These are phyloP conservation scores for Claviceps purpurea DNA, from an alignment of 2,329 filamentous ascomycete genomes.

Conservation along the genomic window DNA sequence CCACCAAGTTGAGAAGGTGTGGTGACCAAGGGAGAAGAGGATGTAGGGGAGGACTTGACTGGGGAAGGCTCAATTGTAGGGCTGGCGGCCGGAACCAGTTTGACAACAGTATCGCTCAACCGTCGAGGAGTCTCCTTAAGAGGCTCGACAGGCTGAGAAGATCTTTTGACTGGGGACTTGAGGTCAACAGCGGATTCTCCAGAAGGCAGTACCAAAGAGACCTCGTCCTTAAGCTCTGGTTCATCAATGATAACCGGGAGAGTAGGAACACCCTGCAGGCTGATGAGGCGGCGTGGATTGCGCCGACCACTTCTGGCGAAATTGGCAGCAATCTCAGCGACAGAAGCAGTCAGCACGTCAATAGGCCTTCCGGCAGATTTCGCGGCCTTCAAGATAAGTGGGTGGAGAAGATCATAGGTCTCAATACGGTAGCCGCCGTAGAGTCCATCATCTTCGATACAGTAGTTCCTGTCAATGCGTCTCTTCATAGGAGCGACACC, in stretches of 20 bases:
- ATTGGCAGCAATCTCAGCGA: conserved; percentile 12
- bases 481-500: conserved; percentile 18
- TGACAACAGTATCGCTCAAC: conserved; percentile 17
- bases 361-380: conserved; percentile 11
- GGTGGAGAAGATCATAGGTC: conserved; percentile 14
- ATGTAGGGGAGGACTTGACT: conserved; percentile 15
- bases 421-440: conserved; percentile 15
- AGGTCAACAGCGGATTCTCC: conserved; percentile 7
- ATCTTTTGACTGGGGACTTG: conserved; percentile 20
- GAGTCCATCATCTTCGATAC: conserved; percentile 6
- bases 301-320: conserved; percentile 6
- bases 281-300: conserved; percentile 1
- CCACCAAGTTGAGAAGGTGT: background rate
- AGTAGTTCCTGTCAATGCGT: conserved; percentile 8
- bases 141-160: conserved; percentile 14
- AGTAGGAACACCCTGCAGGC: conserved; percentile 11
- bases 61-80: conserved; percentile 17
- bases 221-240: conserved; percentile 16
- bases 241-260: conserved; percentile 16
- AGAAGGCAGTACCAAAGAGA: conserved; percentile 11
- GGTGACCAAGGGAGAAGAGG: conserved; percentile 14
- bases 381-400: conserved; percentile 13
- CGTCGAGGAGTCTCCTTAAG: conserved; percentile 14
- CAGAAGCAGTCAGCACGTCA: conserved; percentile 14
- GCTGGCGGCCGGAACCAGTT: conserved; percentile 14